Conservation (phyloP, 306 rosid genomes). For the Vigna trinervia region DNA sequence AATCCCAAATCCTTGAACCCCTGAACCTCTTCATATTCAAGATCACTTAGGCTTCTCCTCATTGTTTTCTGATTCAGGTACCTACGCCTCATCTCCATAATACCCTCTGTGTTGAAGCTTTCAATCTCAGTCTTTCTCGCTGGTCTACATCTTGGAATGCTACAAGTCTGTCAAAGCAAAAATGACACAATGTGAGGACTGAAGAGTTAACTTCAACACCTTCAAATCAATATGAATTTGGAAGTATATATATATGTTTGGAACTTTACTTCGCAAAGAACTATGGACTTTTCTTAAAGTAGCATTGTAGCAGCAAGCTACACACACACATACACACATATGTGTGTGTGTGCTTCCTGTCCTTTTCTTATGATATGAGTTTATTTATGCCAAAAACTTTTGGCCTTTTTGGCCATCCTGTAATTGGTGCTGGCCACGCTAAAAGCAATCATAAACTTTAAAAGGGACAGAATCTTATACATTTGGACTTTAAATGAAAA, state of each 20-base stretch:
- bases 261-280: conserved; percentile 6
- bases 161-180: conserved; percentile 50
- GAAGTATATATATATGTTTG: conserved; percentile 15
- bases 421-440: conserved; percentile 26
- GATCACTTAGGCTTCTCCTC: conserved; percentile 77
- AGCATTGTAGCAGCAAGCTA: conserved; percentile 2
- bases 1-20: conserved; percentile 96
- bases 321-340: background rate
- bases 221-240: conserved; percentile 33
- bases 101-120: conserved; percentile 49
- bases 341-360: conserved; percentile 16
- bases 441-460: conserved; percentile 24
- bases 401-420: conserved; percentile 19
- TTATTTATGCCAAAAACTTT: conserved; percentile 42
- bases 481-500: conserved; percentile 24
- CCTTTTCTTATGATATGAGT: conserved; percentile 36
- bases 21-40: conserved; percentile 83
- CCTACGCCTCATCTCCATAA: conserved; percentile 56
- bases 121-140: conserved; percentile 48
- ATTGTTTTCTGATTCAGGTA: conserved; percentile 50
- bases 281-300: conserved; percentile 18
- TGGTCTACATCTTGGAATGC: conserved; percentile 56
- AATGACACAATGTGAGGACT: conserved; percentile 1
- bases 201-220: conserved; percentile 11
- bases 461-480: conserved; percentile 28